A percentile compares a stretch with the other conserved stretches of the same genome.
Conservation (phyloP, 768 basidiomycete species). For the Lactarius pseudohatsudake region DNA sequence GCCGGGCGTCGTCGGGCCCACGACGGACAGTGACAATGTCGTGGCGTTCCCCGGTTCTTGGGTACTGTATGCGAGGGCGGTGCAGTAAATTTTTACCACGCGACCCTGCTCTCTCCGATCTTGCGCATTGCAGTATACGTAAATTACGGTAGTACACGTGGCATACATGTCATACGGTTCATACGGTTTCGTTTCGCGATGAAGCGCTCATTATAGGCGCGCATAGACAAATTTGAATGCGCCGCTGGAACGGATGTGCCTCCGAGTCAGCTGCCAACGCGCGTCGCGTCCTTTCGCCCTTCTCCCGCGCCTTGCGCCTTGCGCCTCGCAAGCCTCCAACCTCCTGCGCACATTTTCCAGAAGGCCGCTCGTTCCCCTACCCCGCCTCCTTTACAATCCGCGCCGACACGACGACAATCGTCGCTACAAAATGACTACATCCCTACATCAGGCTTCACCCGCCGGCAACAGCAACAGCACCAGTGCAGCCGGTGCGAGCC, state of each 20-base stretch:
- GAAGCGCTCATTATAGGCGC: neutral
- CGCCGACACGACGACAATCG: neutral
- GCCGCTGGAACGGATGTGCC: too few relatives aligned
- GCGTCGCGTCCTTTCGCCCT: neutral
- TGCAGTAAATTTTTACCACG: neutral
- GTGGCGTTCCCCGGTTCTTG: neutral
- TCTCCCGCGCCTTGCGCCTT: neutral
- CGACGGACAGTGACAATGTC: neutral
- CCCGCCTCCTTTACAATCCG: neutral
- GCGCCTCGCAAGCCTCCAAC: neutral
- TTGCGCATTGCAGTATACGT: too few relatives aligned
- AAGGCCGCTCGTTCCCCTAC: neutral
- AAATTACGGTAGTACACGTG: too few relatives aligned
- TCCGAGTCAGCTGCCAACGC: neutral
- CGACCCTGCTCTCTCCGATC: too few relatives aligned
- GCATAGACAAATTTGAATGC: neutral
- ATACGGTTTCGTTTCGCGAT: neutral
- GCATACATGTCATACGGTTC: too few relatives aligned
- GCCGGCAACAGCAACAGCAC: neutral
- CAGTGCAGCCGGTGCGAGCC: neutral
- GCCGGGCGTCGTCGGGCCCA: neutral
- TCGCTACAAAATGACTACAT: neutral
- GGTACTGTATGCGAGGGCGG: neutral
- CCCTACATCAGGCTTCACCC: neutral
- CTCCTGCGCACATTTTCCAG: neutral